Conservation (phyloP, 2,329 filamentous ascomycete species). For the Cyphellophora attinorum region DNA sequence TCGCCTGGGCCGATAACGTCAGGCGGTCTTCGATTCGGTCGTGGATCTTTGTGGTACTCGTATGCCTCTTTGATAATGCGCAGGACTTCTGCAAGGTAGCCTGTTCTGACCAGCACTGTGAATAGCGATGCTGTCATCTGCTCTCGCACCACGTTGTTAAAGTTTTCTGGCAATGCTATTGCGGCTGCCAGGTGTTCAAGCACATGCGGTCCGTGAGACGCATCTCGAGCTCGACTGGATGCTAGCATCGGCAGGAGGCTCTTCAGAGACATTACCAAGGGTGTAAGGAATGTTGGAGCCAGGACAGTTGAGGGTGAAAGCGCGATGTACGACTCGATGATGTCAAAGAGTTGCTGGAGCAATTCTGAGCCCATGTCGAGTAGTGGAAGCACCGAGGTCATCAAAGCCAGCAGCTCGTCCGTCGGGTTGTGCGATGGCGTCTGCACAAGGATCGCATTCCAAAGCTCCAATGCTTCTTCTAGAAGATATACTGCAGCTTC, state of each 20-base stretch:
- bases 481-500: constrained; percentile 70
- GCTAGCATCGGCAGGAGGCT: constrained; percentile 14
- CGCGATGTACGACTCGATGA: constrained; percentile 61
- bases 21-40: constrained; percentile 62
- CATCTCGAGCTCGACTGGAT: constrained; percentile 19
- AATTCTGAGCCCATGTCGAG: constrained; percentile 58
- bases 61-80: constrained; percentile 57
- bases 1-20: constrained; percentile 67
- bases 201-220: constrained; percentile 26
- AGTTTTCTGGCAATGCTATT: constrained; percentile 11
- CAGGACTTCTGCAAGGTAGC: constrained; percentile 35
- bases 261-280: constrained; percentile 26
- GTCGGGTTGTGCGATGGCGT: constrained; percentile 51
- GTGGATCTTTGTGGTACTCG: constrained; percentile 70
- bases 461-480: constrained; percentile 85
- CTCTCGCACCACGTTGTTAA: constrained; percentile 24
- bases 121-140: constrained; percentile 39
- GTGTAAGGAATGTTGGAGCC: constrained; percentile 29
- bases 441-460: constrained; percentile 64
- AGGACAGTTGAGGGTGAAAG: constrained; percentile 45
- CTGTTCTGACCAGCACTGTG: constrained; percentile 36
- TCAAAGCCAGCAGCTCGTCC: constrained; percentile 52
- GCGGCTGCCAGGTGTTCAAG: constrained; percentile 30
- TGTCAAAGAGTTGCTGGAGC: constrained; percentile 51
- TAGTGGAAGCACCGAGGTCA: constrained; percentile 54